Percentiles rank a stretch among this genome's conserved stretches.
Conservation (phyloP, 2,329 filamentous ascomycete species). For the Neophaeococcomyces aloes region DNA sequence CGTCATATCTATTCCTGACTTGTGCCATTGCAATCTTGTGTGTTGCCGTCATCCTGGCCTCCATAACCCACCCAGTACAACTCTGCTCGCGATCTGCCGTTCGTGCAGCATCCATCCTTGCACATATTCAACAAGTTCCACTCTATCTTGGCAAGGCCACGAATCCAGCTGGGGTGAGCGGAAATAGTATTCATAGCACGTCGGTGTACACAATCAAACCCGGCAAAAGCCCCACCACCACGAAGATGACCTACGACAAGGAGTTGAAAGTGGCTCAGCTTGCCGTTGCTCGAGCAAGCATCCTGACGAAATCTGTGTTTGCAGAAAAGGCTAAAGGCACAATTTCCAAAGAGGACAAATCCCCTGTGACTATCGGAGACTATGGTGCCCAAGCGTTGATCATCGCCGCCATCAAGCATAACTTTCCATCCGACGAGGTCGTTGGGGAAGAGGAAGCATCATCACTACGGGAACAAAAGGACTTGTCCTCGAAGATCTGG, state of each 20-base stretch:
- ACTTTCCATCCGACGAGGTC: slow-evolving; percentile 83
- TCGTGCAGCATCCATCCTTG: slow-evolving; percentile 1
- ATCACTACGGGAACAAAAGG: slow-evolving; percentile 60
- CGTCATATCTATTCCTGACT: neutral
- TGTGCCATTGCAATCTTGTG: neutral
- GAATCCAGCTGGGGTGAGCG: neutral
- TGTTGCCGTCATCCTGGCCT: slow-evolving; percentile 5
- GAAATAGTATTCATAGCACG: too few relatives aligned
- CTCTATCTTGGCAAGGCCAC: neutral
- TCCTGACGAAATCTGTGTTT: slow-evolving; percentile 68
- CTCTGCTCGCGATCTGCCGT: neutral
- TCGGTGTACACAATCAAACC: neutral
- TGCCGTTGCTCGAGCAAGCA: slow-evolving; percentile 71
- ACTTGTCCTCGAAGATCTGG: slow-evolving; percentile 70
- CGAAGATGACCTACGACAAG: slow-evolving; percentile 50
- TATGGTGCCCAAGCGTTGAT: slow-evolving; percentile 96
- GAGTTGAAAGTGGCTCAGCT: slow-evolving; percentile 78
- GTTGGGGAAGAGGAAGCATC: slow-evolving; percentile 92
- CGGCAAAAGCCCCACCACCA: neutral
- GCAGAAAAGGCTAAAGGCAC: slow-evolving; percentile 90
- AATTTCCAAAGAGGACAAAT: slow-evolving; percentile 86
- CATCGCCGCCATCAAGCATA: slow-evolving; percentile 76
- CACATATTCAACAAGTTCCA: neutral
- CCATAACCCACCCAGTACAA: neutral
- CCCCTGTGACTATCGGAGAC: slow-evolving; percentile 93